Evolutionary conservation across 2,329 filamentous ascomycete genomes (phyloP).

Genomic region (Escovopsis weberi): DNA sequence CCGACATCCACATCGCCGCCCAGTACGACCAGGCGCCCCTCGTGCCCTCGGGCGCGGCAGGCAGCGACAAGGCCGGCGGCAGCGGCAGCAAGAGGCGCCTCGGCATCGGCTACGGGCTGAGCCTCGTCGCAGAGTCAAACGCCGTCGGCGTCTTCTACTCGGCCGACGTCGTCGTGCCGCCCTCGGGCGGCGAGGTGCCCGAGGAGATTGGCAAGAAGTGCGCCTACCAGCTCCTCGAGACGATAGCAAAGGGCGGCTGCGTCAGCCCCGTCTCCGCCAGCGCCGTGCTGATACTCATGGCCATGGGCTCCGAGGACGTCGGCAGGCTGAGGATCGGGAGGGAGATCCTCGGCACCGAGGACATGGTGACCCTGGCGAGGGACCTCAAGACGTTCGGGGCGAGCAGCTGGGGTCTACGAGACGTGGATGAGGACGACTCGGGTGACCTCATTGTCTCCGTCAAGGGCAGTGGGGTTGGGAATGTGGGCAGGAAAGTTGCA

Average conservation of each 20-base stretch:
- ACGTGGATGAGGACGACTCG: constrained; percentile 50
- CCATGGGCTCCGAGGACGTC: constrained; percentile 95
- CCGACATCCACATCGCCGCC: constrained; percentile 81
- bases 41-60: constrained; percentile 30
- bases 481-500: constrained; percentile 81
- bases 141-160: constrained; percentile 70
- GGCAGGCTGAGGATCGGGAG: constrained; percentile 70
- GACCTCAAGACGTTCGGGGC: constrained; percentile 83
- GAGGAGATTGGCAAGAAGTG: constrained; percentile 84
- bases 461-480: constrained; percentile 85
- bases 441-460: constrained; percentile 75
- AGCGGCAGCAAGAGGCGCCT: constrained; percentile 45
- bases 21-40: constrained; percentile 57
- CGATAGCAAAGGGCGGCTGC: constrained; percentile 69
- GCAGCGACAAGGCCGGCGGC: constrained; percentile 29
- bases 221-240: constrained; percentile 78
- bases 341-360: constrained; percentile 69
- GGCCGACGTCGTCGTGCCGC: constrained; percentile 64
- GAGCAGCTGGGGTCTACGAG: constrained; percentile 78
- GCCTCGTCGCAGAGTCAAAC: constrained; percentile 83
- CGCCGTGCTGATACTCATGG: constrained; percentile 79
- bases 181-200: constrained; percentile 66
- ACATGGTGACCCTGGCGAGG: constrained; percentile 63
- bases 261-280: constrained; percentile 56
- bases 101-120: constrained; percentile 84